Conservation (phyloP, 2,329 filamentous ascomycete species). For the Ceratocystis variospora region DNA sequence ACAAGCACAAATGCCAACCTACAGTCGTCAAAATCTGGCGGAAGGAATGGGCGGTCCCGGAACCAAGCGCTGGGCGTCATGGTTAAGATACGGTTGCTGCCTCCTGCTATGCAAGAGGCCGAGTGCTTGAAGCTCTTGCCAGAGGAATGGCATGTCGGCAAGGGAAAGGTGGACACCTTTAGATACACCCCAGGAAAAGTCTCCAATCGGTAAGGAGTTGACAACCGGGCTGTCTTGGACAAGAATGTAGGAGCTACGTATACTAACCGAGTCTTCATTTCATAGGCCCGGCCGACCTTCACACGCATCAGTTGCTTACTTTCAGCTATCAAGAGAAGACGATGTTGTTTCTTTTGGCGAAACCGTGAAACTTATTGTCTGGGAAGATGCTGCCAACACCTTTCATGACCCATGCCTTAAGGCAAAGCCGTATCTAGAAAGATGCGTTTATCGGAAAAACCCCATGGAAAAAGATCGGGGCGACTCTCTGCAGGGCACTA, state of each 20-base stretch:
- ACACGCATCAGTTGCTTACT: constrained; percentile 62
- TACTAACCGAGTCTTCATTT: not conserved
- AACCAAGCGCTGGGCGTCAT: constrained; percentile 51
- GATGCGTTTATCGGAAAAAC: constrained; percentile 69
- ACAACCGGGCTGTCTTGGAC: not conserved
- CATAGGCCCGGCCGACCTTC: constrained; percentile 71
- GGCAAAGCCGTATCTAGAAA: constrained; percentile 67
- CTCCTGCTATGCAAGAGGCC: constrained; percentile 65
- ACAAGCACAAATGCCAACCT: not conserved
- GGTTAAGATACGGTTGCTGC: constrained; percentile 68
- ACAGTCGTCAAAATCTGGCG: not conserved
- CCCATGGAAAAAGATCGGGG: constrained; percentile 60
- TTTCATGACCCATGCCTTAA: constrained; percentile 58
- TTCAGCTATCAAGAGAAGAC: constrained; percentile 63
- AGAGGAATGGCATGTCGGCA: constrained; percentile 66
- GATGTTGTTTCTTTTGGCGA: constrained; percentile 56
- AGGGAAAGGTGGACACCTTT: constrained; percentile 74
- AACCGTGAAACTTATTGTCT: constrained; percentile 51
- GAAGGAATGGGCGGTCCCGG: constrained; percentile 2
- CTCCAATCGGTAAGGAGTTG: constrained; percentile 37
- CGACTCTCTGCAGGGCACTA: constrained; percentile 81
- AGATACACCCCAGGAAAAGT: constrained; percentile 54
- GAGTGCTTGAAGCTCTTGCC: constrained; percentile 65
- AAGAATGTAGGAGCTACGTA: not conserved
- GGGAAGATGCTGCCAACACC: constrained; percentile 72